Base-by-base conservation (phyloP, 768 basidiomycete genomes). In the Mycena amicta region DNA sequence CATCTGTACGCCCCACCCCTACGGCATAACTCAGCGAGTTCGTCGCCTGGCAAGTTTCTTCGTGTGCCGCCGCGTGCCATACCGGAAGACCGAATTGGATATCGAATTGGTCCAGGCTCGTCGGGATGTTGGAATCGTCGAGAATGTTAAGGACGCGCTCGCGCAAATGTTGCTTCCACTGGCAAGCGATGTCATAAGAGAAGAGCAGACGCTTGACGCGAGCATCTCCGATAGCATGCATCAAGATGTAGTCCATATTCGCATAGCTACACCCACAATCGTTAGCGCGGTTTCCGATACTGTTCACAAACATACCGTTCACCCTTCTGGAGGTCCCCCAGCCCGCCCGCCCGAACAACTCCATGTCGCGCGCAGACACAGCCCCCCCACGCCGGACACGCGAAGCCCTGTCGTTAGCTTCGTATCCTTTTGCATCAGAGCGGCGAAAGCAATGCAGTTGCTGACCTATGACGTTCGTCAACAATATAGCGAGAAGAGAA, bases 171-270 rank as follows among this genome's bases (percentile, higher is more conserved):
- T 51, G 41, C 8, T 53, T 30, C 40, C 60, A 71, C 37, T 71
- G 70, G 30, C 70, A 71, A 3, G 56, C 64, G 23, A 71, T 69
- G 56, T 71, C 70, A 37, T 71, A 71, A 0, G 65, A 62, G 1
- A 65, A 23, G 1, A 54, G 26, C 1, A 62, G 33, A 12, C 22
- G 26, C 49, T 55, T 27, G 2, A 57, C 20, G 0, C 37, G 40
- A 8, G 56, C n/a, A 0, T 53, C 55, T 2, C 52, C 6, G n/a
- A 68, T 22, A 2, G 51, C 30, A 0, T 59, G 65, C 5, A 61
- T 55, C 4, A 70, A 53, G 2, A 70, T 64, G 41, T 62, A 70
- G 28, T 70, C 68, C 55, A 67, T 67, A 25, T 68, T 68, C 1
- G 60, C 47, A 30, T 67, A 68, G 16, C 67, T 68, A 12, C 5